Conservation (phyloP, 208 protist species). For the Pavlovales sp. region DNA sequence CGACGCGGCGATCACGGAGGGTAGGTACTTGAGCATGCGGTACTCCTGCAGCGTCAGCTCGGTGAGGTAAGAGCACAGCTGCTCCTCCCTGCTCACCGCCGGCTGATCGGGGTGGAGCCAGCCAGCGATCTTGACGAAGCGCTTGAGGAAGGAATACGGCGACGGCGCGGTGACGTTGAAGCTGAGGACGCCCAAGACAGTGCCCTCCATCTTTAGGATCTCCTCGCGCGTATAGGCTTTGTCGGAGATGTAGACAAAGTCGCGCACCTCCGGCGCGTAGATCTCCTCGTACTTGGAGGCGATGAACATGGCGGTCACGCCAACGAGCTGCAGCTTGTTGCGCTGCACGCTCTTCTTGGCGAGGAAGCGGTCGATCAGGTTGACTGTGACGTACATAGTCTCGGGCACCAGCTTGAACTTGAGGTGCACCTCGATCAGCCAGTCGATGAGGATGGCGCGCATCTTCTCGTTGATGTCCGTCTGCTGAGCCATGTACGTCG, state of each 20-base stretch:
- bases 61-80: slow-evolving; percentile 65
- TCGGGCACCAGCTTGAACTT: slow-evolving; percentile 93
- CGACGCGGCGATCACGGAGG: slow-evolving; percentile 82
- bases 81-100: slow-evolving; percentile 46
- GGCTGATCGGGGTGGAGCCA: slow-evolving; percentile 43
- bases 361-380: slow-evolving; percentile 91
- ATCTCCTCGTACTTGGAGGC: slow-evolving; percentile 97
- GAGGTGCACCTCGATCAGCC: slow-evolving; percentile 94
- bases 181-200: slow-evolving; percentile 59
- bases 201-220: slow-evolving; percentile 65
- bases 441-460: slow-evolving; percentile 95
- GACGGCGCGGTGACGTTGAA: slow-evolving; percentile 61
- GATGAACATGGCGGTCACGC: slow-evolving; percentile 84
- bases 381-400: slow-evolving; percentile 92
- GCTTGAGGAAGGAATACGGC: slow-evolving; percentile 62
- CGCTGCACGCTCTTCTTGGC: slow-evolving; percentile 62
- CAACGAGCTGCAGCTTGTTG: slow-evolving; percentile 88
- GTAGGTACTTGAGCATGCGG: slow-evolving; percentile 79
- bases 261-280: slow-evolving; percentile 72
- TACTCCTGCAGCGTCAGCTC: slow-evolving; percentile 66
- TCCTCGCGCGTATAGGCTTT: slow-evolving; percentile 74
- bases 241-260: slow-evolving; percentile 81
- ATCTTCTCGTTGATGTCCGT: slow-evolving; percentile 90
- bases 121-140: slow-evolving; percentile 65
- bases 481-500: slow-evolving; percentile 68